Evolutionary conservation across 345 rosid species (phyloP).

Genomic region (Isatis tinctoria): DNA sequence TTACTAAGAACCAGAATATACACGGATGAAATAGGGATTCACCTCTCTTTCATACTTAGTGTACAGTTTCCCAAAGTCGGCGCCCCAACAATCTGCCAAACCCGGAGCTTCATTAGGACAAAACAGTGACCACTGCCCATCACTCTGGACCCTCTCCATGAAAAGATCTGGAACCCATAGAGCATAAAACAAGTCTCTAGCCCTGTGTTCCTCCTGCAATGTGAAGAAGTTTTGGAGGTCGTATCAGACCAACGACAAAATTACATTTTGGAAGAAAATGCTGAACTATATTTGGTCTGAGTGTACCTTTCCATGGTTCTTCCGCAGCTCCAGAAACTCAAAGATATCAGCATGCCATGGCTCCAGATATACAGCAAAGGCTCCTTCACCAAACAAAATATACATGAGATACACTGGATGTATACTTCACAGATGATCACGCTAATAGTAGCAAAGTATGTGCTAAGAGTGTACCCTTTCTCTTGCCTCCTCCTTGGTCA

Average conservation of each 20-base stretch:
- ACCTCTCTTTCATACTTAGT: conserved; percentile 65
- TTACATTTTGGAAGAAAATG: background rate
- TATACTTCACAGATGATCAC: background rate
- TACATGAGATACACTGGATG: background rate
- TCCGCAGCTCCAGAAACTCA: conserved; percentile 69
- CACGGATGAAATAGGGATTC: background rate
- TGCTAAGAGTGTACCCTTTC: conserved; percentile 6
- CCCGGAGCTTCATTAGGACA: conserved; percentile 93
- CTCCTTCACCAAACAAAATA: conserved; percentile 42
- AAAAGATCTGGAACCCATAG: conserved; percentile 98
- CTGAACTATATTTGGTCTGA: background rate
- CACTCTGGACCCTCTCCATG: conserved; percentile 83
- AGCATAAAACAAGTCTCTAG: conserved; percentile 83
- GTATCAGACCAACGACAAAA: background rate
- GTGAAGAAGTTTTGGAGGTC: background rate
- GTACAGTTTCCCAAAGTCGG: conserved; percentile 68
- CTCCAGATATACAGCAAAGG: conserved; percentile 81
- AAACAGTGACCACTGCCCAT: conserved; percentile 79
- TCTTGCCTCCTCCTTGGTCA: conserved; percentile 33
- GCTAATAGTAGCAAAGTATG: background rate
- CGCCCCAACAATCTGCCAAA: conserved; percentile 89
- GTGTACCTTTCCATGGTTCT: conserved; percentile 79
- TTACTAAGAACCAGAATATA: background rate
- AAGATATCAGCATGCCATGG: conserved; percentile 87
- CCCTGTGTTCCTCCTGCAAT: conserved; percentile 77